These are phyloP conservation scores for Zygosaccharomyces bisporus DNA, from an alignment of 805 yeast species.

Conservation along the genomic window DNA sequence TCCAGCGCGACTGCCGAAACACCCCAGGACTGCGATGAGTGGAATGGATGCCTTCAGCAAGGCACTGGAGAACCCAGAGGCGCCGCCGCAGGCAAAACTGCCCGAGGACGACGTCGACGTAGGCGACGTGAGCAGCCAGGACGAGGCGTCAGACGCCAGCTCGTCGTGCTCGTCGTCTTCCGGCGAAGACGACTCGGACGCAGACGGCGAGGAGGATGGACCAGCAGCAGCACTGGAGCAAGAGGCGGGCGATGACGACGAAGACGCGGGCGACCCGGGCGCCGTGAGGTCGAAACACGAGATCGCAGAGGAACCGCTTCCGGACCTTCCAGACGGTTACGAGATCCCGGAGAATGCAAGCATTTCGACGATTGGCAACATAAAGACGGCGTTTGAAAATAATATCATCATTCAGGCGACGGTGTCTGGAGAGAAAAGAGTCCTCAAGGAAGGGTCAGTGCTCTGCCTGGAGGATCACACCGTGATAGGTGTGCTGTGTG, in stretches of 20 bases:
- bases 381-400: slow-evolving; percentile 65
- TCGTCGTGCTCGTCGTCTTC: slow-evolving; percentile 27
- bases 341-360: slow-evolving; percentile 55
- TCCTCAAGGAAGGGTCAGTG: slow-evolving; percentile 75
- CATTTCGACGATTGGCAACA: slow-evolving; percentile 66
- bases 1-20: neutral
- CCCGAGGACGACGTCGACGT: slow-evolving; percentile 23
- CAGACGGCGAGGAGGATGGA: slow-evolving; percentile 13
- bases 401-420: slow-evolving; percentile 69
- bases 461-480: slow-evolving; percentile 71
- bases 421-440: slow-evolving; percentile 78
- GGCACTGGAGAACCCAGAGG: slow-evolving; percentile 22
- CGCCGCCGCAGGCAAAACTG: slow-evolving; percentile 4
- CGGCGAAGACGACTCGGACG: slow-evolving; percentile 20
- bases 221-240: slow-evolving; percentile 21
- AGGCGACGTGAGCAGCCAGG: slow-evolving; percentile 18
- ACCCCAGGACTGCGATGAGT: neutral
- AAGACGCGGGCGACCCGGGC: slow-evolving; percentile 45
- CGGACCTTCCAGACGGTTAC: slow-evolving; percentile 64
- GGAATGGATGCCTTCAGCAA: slow-evolving; percentile 23
- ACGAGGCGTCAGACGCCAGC: slow-evolving; percentile 2
- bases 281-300: slow-evolving; percentile 83
- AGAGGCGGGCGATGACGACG: slow-evolving; percentile 40
- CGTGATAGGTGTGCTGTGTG: slow-evolving; percentile 73
- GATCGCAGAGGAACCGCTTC: slow-evolving; percentile 60